Percentiles rank a stretch among this genome's conserved stretches.
phyloP scores from a whole-genome alignment of 176 grass and related monocot species.

The Phyllostachys edulis region DNA sequence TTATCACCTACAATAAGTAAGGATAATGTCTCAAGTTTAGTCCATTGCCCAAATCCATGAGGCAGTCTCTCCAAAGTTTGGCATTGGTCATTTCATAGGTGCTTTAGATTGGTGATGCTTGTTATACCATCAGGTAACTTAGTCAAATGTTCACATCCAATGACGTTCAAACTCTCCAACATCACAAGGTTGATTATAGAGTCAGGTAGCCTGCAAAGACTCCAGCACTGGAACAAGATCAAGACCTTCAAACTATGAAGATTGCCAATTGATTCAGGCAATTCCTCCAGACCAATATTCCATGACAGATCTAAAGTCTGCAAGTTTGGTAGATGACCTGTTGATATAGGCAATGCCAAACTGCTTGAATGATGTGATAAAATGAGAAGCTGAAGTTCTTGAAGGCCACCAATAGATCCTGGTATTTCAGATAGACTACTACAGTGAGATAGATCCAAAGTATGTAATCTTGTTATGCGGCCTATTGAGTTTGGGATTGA shows the following conservation, averaged over 20 bases:
- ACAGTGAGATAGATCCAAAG: slow-evolving; percentile 58
- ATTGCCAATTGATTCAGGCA: slow-evolving; percentile 50
- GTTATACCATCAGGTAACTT: slow-evolving; percentile 48
- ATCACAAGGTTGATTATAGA: slow-evolving; percentile 44
- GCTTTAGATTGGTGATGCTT: slow-evolving; percentile 39
- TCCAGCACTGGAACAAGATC: slow-evolving; percentile 62
- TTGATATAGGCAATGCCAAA: slow-evolving; percentile 36
- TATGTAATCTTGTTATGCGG: slow-evolving; percentile 38
- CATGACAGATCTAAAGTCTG: slow-evolving; percentile 62
- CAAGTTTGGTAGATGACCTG: slow-evolving; percentile 36
- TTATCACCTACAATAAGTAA: slow-evolving; percentile 41
- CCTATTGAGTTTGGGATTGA: slow-evolving; percentile 46
- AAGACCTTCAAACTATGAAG: slow-evolving; percentile 47
- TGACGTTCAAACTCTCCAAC: slow-evolving; percentile 51
- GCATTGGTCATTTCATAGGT: slow-evolving; percentile 43
- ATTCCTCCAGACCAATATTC: slow-evolving; percentile 43
- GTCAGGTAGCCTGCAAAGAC: slow-evolving; percentile 43
- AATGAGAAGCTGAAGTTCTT: slow-evolving; percentile 42
- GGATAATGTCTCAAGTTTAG: slow-evolving; percentile 55
- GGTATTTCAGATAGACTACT: slow-evolving; percentile 38
- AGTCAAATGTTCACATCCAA: slow-evolving; percentile 41
- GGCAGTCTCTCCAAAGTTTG: slow-evolving; percentile 33
- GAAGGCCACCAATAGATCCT: slow-evolving; percentile 43
- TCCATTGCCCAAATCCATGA: slow-evolving; percentile 40
- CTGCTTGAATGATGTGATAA: slow-evolving; percentile 40